Evolutionary conservation across 1,139 yeast genomes (phyloP).

Genomic region (Kodamaea plutei): DNA sequence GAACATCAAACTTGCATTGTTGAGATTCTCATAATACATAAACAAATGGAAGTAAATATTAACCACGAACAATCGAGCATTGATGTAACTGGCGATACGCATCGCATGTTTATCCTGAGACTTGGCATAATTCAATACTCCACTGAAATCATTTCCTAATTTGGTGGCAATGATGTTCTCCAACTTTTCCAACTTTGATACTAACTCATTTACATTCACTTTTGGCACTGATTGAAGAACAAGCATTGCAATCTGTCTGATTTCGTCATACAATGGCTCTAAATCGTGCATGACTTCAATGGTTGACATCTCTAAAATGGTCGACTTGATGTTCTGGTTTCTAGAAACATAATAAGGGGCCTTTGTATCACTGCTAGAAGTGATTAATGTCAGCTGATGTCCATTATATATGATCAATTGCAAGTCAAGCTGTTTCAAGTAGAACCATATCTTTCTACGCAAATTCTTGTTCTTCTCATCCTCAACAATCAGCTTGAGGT

Average conservation of each 20-base stretch:
- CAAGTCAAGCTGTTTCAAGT: constrained; percentile 22
- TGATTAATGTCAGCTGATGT: constrained; percentile 20
- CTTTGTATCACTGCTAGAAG: constrained; percentile 26
- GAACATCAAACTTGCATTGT: constrained; percentile 10
- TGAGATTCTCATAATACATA: constrained; percentile 13
- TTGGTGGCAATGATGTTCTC: constrained; percentile 8
- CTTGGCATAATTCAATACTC: constrained; percentile 4
- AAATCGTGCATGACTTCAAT: constrained; percentile 1
- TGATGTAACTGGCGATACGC: constrained; percentile 10
- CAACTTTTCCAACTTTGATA: constrained; percentile 8
- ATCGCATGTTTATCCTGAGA: constrained; percentile 3
- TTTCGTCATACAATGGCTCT: constrained; percentile 2
- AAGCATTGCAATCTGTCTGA: not conserved
- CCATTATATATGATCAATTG: constrained; percentile 29
- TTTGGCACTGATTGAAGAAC: constrained; percentile 4
- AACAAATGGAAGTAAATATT: constrained; percentile 14
- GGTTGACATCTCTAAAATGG: constrained; percentile 9
- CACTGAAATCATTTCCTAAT: constrained; percentile 3
- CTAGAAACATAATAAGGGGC: constrained; percentile 24
- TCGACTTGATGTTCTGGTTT: constrained; percentile 17
- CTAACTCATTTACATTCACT: constrained; percentile 9
- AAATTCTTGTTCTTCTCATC: constrained; percentile 13
- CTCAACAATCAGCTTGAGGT: constrained; percentile 8
- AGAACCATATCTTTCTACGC: constrained; percentile 18
- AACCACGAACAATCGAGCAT: constrained; percentile 11